Percentiles rank a stretch among this genome's conserved stretches.
Conservation (phyloP, 106 monocot species). For the Acorus calamus region DNA sequence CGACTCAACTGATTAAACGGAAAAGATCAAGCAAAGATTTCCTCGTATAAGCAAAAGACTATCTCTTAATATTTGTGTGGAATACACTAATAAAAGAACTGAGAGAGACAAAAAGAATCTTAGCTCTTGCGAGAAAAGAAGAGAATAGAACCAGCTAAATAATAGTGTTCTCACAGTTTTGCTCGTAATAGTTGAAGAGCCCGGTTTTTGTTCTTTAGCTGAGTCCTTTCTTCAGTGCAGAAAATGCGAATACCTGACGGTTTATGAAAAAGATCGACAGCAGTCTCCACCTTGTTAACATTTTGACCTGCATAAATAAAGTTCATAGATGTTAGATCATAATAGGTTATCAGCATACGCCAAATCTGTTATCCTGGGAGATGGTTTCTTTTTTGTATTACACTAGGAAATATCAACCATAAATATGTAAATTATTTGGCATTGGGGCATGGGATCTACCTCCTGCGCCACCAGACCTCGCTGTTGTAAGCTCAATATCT, state of each 20-base stretch:
- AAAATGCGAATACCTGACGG: conserved; percentile 95
- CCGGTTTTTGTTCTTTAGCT: conserved; percentile 65
- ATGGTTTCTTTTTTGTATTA: too few species aligned
- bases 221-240: conserved; percentile 96
- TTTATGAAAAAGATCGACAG: conserved; percentile 89
- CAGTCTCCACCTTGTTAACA: conserved; percentile 99
- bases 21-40: too few species aligned
- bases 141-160: not conserved
- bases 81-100: too few species aligned
- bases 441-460: conserved; percentile 22
- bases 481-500: conserved; percentile 89
- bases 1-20: too few species aligned
- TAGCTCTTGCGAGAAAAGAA: not conserved
- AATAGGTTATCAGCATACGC: not conserved
- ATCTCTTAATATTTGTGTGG: too few species aligned
- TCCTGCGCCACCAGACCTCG: conserved; percentile 98
- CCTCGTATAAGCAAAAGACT: too few species aligned
- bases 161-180: conserved; percentile 59
- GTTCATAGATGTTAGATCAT: not conserved
- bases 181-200: conserved; percentile 89
- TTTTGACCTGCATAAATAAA: conserved; percentile 71
- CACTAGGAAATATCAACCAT: too few species aligned
- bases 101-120: too few species aligned
- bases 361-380: not conserved
- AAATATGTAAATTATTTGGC: too few species aligned